Percentiles rank a stretch among this genome's conserved stretches.
Evolutionary conservation across 2,329 filamentous ascomycete species (phyloP).

Genomic region (Exophiala bonariae): DNA sequence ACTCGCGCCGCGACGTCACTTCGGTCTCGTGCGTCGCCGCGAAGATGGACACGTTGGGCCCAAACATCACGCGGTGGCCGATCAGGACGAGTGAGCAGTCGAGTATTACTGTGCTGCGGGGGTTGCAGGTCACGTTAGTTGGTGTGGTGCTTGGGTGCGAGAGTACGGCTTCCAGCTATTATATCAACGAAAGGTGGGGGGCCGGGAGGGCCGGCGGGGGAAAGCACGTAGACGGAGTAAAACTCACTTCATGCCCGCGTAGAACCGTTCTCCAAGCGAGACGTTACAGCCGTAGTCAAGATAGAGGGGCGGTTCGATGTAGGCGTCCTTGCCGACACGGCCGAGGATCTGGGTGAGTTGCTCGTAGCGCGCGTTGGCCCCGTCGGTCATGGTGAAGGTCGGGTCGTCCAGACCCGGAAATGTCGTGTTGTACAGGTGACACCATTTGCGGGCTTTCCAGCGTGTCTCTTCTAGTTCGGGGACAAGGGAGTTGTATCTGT

Average conservation of each 20-base stretch:
- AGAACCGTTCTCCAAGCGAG: conserved; percentile 62
- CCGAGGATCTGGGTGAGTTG: conserved; percentile 55
- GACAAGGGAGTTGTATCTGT: conserved; percentile 14
- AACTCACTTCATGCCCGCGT: conserved; percentile 49
- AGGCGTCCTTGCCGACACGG: conserved; percentile 42
- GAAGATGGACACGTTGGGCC: conserved; percentile 54
- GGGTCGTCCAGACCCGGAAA: conserved; percentile 43
- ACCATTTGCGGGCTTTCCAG: conserved; percentile 33
- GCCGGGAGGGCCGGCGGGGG: too few species aligned
- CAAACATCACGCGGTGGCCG: conserved; percentile 53
- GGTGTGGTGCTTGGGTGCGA: too few species aligned
- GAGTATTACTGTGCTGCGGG: conserved; percentile 37
- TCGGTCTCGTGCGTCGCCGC: conserved; percentile 55
- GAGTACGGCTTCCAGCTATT: too few species aligned
- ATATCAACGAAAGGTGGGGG: too few species aligned
- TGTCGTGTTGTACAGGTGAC: conserved; percentile 60
- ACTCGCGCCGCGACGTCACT: conserved; percentile 47
- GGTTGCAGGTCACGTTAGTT: too few species aligned
- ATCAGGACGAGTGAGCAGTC: conserved; percentile 55
- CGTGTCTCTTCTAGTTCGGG: conserved; percentile 15
- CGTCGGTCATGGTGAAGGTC: conserved; percentile 43
- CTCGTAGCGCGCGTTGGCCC: conserved; percentile 42
- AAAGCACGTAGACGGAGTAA: too few species aligned
- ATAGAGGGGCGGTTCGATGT: conserved; percentile 61
- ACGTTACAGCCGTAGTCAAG: conserved; percentile 70